Conservation (phyloP, 306 rosid species). For the Dicorynia guianensis region DNA sequence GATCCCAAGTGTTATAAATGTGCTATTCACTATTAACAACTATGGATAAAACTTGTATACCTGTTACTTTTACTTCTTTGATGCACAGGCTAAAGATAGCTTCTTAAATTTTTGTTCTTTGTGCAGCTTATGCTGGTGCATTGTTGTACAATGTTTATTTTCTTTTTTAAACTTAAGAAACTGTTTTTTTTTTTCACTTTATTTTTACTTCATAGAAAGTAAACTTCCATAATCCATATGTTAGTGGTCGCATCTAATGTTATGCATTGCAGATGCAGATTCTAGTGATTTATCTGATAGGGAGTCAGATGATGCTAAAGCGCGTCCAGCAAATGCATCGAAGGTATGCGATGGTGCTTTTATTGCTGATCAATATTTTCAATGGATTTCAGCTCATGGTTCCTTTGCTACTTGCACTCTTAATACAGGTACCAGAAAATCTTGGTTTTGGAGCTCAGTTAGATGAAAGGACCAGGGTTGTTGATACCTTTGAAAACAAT, state of each 20-base stretch:
- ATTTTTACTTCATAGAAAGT: neutral
- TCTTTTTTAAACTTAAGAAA: neutral
- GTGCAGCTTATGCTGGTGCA: slow-evolving; percentile 21
- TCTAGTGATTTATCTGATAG: slow-evolving; percentile 68
- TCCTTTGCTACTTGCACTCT: slow-evolving; percentile 4
- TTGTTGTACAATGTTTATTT: slow-evolving; percentile 34
- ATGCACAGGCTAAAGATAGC: too few species aligned
- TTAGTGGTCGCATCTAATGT: slow-evolving; percentile 31
- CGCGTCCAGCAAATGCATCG: slow-evolving; percentile 50
- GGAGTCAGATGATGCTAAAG: slow-evolving; percentile 59
- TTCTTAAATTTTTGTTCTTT: slow-evolving; percentile 9
- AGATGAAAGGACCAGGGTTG: slow-evolving; percentile 51
- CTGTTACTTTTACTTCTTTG: too few species aligned
- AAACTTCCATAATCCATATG: slow-evolving; percentile 10
- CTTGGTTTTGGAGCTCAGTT: slow-evolving; percentile 51
- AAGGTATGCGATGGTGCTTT: slow-evolving; percentile 53
- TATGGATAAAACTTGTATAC: too few species aligned
- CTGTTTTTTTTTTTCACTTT: slow-evolving; percentile 15
- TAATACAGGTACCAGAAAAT: slow-evolving; percentile 60
- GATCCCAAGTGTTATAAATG: too few species aligned
- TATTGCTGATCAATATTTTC: slow-evolving; percentile 36
- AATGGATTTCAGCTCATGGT: slow-evolving; percentile 10
- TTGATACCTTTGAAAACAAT: slow-evolving; percentile 62
- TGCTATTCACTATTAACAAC: too few species aligned
- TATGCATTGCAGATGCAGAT: slow-evolving; percentile 55